Evolutionary conservation across 768 basidiomycete species (phyloP).

Genomic region (Agaricus subrufescens): DNA sequence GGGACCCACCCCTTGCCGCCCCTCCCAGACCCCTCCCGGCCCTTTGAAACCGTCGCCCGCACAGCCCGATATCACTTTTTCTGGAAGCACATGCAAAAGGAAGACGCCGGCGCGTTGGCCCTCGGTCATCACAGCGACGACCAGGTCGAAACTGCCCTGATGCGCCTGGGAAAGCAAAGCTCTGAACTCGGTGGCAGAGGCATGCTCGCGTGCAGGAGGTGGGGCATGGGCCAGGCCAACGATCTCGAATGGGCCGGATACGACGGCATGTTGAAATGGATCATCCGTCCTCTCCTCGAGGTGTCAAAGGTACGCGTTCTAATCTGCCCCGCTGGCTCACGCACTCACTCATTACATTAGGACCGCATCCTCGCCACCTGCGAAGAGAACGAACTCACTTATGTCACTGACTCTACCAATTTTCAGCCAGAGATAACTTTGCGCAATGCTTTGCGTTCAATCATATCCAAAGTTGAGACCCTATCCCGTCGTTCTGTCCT

Average conservation of each 20-base stretch:
- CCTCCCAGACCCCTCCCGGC: slow-evolving; percentile 29
- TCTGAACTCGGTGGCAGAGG: slow-evolving; percentile 55
- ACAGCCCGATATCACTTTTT: slow-evolving; percentile 45
- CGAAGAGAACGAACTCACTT: slow-evolving; percentile 52
- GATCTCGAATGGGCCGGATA: slow-evolving; percentile 39
- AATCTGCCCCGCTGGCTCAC: neutral
- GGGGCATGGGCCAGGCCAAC: slow-evolving; percentile 65
- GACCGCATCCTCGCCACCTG: slow-evolving; percentile 81
- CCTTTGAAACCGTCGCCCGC: slow-evolving; percentile 57
- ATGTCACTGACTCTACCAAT: slow-evolving; percentile 67
- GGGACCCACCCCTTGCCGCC: slow-evolving; percentile 43
- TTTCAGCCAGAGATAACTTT: slow-evolving; percentile 68
- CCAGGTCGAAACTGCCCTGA: slow-evolving; percentile 76
- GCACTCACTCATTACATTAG: slow-evolving; percentile 29
- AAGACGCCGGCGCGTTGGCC: slow-evolving; percentile 41
- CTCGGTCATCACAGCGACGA: slow-evolving; percentile 81
- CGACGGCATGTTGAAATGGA: slow-evolving; percentile 62
- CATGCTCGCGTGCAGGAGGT: slow-evolving; percentile 63
- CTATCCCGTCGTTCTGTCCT: neutral
- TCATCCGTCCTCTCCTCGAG: slow-evolving; percentile 65
- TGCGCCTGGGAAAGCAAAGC: slow-evolving; percentile 61
- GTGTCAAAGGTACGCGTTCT: slow-evolving; percentile 55
- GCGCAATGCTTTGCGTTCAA: slow-evolving; percentile 45
- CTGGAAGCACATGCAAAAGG: slow-evolving; percentile 31
- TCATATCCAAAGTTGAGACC: neutral